Conservation (phyloP, 106 monocot species). For the Dendrobium chrysotoxum region DNA sequence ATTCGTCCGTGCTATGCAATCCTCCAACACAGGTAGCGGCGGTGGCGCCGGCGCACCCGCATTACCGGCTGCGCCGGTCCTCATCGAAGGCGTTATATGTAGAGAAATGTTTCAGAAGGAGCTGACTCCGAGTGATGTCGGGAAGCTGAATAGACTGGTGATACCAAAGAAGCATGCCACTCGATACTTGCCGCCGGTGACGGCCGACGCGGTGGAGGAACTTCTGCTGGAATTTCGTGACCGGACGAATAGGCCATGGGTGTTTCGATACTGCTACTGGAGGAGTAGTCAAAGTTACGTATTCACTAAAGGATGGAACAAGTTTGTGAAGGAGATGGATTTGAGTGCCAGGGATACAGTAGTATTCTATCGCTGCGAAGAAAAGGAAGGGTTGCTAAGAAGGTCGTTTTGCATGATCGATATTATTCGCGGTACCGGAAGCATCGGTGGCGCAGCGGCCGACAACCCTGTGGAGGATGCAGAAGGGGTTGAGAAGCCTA, state of each 20-base stretch:
- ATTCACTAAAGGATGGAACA: conserved; percentile 68
- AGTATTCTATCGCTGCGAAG: conserved; percentile 32
- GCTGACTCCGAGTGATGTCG: conserved; percentile 63
- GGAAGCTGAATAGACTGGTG: conserved; percentile 61
- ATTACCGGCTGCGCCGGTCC: background rate
- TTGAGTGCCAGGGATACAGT: conserved; percentile 33
- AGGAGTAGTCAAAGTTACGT: conserved; percentile 74
- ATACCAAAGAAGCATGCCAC: conserved; percentile 54
- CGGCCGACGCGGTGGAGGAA: conserved; percentile 17
- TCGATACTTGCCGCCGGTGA: conserved; percentile 32
- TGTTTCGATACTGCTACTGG: conserved; percentile 63
- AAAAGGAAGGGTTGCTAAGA: conserved; percentile 6
- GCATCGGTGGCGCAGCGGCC: background rate
- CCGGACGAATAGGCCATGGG: conserved; percentile 19
- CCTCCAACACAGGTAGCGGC: background rate
- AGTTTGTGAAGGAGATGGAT: conserved; percentile 45
- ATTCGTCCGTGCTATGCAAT: background rate
- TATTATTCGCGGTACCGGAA: conserved; percentile 1
- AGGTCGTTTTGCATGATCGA: conserved; percentile 32
- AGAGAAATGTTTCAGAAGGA: conserved; percentile 46
- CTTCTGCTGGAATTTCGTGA: conserved; percentile 41
- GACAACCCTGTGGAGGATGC: background rate
- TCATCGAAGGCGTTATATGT: background rate
- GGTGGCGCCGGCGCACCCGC: too few relatives aligned
- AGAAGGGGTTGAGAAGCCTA: background rate